phyloP scores from a whole-genome alignment of 1,284 basidiomycete genomes.

The Ustilago shanxiensis region DNA sequence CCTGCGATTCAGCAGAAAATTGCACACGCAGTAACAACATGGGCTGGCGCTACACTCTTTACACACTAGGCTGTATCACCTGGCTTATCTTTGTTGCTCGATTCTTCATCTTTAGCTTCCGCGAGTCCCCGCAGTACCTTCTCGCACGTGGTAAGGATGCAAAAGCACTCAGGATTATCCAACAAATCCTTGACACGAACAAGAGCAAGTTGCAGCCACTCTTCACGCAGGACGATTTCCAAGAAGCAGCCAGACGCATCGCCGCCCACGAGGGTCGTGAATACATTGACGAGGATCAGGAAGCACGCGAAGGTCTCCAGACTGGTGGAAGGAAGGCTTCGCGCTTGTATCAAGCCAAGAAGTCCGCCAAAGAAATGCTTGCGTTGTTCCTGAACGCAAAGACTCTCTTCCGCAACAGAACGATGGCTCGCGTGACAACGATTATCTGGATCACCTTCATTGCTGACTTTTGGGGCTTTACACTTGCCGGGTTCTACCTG shows the following conservation, averaged over 20 bases:
- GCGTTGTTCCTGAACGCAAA: slow-evolving; percentile 67
- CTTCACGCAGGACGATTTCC: slow-evolving; percentile 70
- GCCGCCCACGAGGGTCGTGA: slow-evolving; percentile 26
- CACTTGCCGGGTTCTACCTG: slow-evolving; percentile 71
- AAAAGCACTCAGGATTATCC: slow-evolving; percentile 55
- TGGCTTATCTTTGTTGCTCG: slow-evolving; percentile 64
- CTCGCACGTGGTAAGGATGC: slow-evolving; percentile 57
- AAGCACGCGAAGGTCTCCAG: slow-evolving; percentile 28
- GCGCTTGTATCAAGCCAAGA: slow-evolving; percentile 31
- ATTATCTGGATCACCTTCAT: slow-evolving; percentile 65
- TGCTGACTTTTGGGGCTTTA: slow-evolving; percentile 70
- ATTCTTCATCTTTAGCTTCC: slow-evolving; percentile 63
- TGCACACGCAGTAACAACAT: slow-evolving; percentile 58
- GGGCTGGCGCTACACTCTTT: slow-evolving; percentile 68
- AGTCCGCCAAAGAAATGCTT: slow-evolving; percentile 51
- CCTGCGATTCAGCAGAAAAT: slow-evolving; percentile 43
- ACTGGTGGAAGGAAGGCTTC: slow-evolving; percentile 10
- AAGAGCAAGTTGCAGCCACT: slow-evolving; percentile 63
- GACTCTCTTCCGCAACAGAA: slow-evolving; percentile 69
- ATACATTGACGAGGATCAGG: slow-evolving; percentile 21
- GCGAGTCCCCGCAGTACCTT: slow-evolving; percentile 66
- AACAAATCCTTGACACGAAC: slow-evolving; percentile 66
- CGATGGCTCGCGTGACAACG: slow-evolving; percentile 68
- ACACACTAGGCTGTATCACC: slow-evolving; percentile 64
- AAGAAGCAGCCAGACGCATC: slow-evolving; percentile 64